phyloP scores from a whole-genome alignment of 495 filamentous ascomycete genomes.

The Penicillium lagena region DNA sequence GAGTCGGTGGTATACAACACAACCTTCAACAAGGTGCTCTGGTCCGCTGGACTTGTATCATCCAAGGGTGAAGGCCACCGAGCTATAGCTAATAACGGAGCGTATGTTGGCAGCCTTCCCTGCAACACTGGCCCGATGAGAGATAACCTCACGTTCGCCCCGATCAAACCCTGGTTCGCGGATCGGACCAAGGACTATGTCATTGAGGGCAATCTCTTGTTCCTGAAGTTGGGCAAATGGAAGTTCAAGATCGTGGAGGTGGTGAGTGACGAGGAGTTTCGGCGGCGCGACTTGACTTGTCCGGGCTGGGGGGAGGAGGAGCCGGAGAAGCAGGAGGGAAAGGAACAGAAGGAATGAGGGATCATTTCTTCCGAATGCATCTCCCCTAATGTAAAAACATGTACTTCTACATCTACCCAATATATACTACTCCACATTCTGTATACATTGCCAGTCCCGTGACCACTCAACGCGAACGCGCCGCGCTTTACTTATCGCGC shows the following conservation, averaged over 20 bases:
- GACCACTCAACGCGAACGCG: no score
- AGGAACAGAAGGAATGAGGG: not conserved
- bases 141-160: slow-evolving; percentile 55
- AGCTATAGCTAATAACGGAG: slow-evolving; percentile 50
- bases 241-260: slow-evolving; percentile 69
- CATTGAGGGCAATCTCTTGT: slow-evolving; percentile 54
- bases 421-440: slow-evolving; percentile 6
- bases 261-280: slow-evolving; percentile 64
- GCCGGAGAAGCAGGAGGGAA: not conserved
- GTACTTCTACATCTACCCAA: not conserved
- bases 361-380: no score
- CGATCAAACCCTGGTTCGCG: slow-evolving; percentile 50
- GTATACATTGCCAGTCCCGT: not conserved
- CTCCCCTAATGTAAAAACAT: not conserved
- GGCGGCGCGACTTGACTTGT: slow-evolving; percentile 30
- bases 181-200: slow-evolving; percentile 55
- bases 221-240: slow-evolving; percentile 74
- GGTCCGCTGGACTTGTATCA: slow-evolving; percentile 58
- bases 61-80: slow-evolving; percentile 63
- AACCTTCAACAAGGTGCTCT: slow-evolving; percentile 57
- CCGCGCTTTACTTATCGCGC: no score
- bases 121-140: slow-evolving; percentile 48
- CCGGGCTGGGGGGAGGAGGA: slow-evolving; percentile 31
- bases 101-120: slow-evolving; percentile 58
- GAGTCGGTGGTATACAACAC: slow-evolving; percentile 54